phyloP scores from a whole-genome alignment of 192 early-diverging fungal genomes.

The Backusella mclennaniae region DNA sequence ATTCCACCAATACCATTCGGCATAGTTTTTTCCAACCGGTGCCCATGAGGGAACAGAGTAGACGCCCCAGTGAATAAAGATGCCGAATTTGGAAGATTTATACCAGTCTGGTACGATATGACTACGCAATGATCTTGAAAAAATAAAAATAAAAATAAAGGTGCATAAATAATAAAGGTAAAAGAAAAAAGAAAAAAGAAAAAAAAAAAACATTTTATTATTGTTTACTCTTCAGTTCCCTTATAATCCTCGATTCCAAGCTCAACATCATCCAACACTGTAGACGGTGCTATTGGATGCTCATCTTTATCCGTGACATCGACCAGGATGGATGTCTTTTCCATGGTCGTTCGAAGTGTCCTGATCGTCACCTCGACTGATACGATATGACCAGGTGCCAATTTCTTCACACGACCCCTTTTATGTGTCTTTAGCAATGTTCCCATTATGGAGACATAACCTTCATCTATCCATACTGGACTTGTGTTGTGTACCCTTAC shows the following conservation, averaged over 20 bases:
- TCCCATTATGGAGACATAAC: neutral
- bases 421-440: constrained; percentile 1
- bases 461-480: neutral
- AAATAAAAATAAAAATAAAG: no score
- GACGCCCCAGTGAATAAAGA: constrained; percentile 31
- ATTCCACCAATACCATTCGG: constrained; percentile 34
- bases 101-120: constrained; percentile 24
- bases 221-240: neutral
- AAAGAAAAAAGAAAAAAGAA: neutral
- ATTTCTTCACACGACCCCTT: neutral
- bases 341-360: neutral
- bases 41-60: constrained; percentile 30
- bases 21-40: constrained; percentile 16
- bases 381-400: constrained; percentile 6
- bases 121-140: constrained; percentile 4
- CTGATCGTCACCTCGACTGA: neutral
- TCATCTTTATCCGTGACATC: neutral
- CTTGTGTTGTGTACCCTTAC: constrained; percentile 14
- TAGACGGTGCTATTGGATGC: neutral
- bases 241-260: neutral
- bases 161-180: neutral
- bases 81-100: constrained; percentile 26
- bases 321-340: neutral
- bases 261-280: constrained; percentile 5
- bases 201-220: neutral